Conservation (phyloP, 2,329 filamentous ascomycete genomes). For the Magnaporthiopsis incrustans region DNA sequence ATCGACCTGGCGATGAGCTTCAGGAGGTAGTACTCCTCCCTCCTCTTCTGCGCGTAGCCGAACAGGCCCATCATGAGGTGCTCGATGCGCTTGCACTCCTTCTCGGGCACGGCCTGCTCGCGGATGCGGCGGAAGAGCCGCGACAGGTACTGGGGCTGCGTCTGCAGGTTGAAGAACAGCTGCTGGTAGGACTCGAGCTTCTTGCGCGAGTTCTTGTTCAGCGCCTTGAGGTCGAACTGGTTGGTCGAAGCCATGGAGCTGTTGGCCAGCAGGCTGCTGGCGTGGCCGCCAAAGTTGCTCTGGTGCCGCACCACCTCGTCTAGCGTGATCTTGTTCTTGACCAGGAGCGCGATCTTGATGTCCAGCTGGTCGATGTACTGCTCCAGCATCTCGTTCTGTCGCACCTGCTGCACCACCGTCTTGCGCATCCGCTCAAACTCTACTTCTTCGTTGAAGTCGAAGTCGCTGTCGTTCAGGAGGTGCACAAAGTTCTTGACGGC, state of each 20-base stretch:
- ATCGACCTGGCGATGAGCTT: slow-evolving; percentile 80
- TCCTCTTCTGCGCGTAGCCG: slow-evolving; percentile 90
- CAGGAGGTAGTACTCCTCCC: slow-evolving; percentile 93
- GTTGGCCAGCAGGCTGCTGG: slow-evolving; percentile 73
- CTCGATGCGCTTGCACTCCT: slow-evolving; percentile 87
- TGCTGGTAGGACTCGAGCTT: slow-evolving; percentile 97
- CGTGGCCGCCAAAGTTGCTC: slow-evolving; percentile 84
- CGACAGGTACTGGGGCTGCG: slow-evolving; percentile 89
- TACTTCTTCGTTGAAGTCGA: slow-evolving; percentile 97
- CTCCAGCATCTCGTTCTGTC: slow-evolving; percentile 93
- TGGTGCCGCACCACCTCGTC: slow-evolving; percentile 97
- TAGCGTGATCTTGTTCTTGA: slow-evolving; percentile 99
- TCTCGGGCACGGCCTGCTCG: slow-evolving; percentile 77
- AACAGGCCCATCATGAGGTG: slow-evolving; percentile 94
- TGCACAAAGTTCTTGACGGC: slow-evolving; percentile 98
- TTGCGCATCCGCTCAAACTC: slow-evolving; percentile 94
- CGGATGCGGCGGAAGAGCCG: slow-evolving; percentile 78
- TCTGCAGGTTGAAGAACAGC: slow-evolving; percentile 94
- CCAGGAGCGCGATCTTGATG: slow-evolving; percentile 95
- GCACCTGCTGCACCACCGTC: slow-evolving; percentile 92
- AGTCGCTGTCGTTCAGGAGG: slow-evolving; percentile 93
- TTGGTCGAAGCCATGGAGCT: slow-evolving; percentile 83
- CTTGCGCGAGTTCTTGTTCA: slow-evolving; percentile 92
- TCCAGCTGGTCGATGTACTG: slow-evolving; percentile 98
- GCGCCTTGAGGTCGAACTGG: slow-evolving; percentile 90